Percentiles rank a stretch among this genome's conserved stretches.
These are phyloP conservation scores for Penicillium hesseltinei DNA, from an alignment of 2,329 filamentous ascomycete genomes.

Conservation along the genomic window DNA sequence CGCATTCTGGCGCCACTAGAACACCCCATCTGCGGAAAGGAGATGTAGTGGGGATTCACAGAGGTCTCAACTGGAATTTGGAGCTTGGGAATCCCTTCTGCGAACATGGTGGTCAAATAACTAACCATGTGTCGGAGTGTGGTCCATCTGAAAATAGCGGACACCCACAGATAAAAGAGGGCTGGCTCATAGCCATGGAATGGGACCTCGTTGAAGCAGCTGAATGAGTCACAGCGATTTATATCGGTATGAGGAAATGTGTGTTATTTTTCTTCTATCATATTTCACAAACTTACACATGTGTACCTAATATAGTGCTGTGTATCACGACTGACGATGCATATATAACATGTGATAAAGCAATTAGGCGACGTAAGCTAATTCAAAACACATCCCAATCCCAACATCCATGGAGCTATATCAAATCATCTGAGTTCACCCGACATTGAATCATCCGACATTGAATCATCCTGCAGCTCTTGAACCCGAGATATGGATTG, in stretches of 20 bases:
- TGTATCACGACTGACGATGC: too few relatives aligned
- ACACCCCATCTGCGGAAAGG: slow-evolving; percentile 15
- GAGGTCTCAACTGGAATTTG: slow-evolving; percentile 38
- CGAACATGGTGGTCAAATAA: background rate
- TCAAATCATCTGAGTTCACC: background rate
- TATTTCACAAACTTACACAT: background rate
- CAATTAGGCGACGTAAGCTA: too few relatives aligned
- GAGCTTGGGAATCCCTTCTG: slow-evolving; percentile 16
- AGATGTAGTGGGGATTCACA: slow-evolving; percentile 32
- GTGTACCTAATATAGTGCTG: background rate
- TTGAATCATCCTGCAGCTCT: background rate
- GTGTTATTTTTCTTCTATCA: background rate
- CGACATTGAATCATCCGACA: too few relatives aligned
- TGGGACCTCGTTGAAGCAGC: slow-evolving; percentile 36
- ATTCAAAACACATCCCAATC: background rate
- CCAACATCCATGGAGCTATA: background rate
- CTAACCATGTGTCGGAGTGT: background rate
- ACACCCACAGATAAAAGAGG: slow-evolving; percentile 7
- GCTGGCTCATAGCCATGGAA: slow-evolving; percentile 41
- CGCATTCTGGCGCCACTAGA: background rate
- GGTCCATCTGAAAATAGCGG: background rate
- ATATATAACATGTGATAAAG: too few relatives aligned
- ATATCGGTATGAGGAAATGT: background rate
- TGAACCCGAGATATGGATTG: background rate
- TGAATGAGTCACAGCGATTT: background rate